Conservation (phyloP, 768 basidiomycete genomes). For the Boletus rubroflammeus region DNA sequence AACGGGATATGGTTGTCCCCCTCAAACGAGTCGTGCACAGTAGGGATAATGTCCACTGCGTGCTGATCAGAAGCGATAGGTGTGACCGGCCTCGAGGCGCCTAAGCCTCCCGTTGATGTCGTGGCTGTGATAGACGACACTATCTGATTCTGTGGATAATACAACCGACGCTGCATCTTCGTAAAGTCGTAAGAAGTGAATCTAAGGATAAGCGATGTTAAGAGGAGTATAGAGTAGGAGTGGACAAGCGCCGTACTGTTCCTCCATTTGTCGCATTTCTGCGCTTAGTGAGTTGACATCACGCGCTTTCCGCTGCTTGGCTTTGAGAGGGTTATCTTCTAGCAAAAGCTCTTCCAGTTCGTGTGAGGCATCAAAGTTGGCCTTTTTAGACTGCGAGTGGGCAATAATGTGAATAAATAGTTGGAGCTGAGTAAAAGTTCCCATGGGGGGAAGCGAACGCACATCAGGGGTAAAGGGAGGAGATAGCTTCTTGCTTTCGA, state of each 20-base stretch:
- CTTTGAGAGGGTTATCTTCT: conserved; percentile 96
- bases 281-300: conserved; percentile 75
- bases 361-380: conserved; percentile 98
- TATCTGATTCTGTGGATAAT: conserved; percentile 79
- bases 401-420: not conserved
- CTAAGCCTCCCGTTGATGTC: conserved; percentile 66
- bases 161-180: conserved; percentile 86
- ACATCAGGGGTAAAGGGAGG: conserved; percentile 92
- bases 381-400: conserved; percentile 83
- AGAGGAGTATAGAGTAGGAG: not conserved
- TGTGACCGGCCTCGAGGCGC: conserved; percentile 71
- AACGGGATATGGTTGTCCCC: conserved; percentile 36
- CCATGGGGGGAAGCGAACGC: conserved; percentile 26
- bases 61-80: conserved; percentile 48
- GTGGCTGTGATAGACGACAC: conserved; percentile 65
- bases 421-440: not conserved
- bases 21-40: conserved; percentile 42
- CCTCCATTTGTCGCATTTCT: conserved; percentile 98
- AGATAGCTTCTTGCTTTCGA: conserved; percentile 69
- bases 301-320: conserved; percentile 87
- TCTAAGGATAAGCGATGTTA: conserved; percentile 37
- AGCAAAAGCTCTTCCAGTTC: conserved; percentile 93
- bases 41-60: conserved; percentile 40
- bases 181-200: conserved; percentile 92
- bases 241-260: conserved; percentile 62